Evolutionary conservation across 176 grass and related monocot genomes (phyloP).

Genomic region (Secale cereale): DNA sequence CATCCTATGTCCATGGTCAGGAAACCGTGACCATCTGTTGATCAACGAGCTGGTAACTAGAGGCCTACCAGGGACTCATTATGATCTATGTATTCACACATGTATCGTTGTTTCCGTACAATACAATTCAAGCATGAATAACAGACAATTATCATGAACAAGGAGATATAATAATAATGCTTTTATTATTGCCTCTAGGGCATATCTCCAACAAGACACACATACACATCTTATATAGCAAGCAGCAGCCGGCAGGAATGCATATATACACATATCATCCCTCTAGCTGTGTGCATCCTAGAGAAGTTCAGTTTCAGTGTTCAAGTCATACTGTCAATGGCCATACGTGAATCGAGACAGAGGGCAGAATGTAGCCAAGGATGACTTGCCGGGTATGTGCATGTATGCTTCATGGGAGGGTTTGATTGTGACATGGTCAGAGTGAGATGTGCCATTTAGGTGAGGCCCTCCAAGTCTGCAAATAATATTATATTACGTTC

Average conservation of each 20-base stretch:
- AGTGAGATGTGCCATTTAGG: not conserved
- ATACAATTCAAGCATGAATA: too few relatives aligned
- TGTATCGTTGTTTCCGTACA: too few relatives aligned
- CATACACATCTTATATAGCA: slow-evolving; percentile 8
- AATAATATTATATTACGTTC: not conserved
- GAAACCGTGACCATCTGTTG: too few relatives aligned
- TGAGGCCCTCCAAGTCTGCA: not conserved
- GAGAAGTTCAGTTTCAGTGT: slow-evolving; percentile 1
- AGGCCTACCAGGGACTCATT: too few relatives aligned
- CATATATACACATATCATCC: not conserved
- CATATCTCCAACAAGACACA: slow-evolving; percentile 16
- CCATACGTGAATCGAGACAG: slow-evolving; percentile 56
- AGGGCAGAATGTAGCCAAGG: slow-evolving; percentile 81
- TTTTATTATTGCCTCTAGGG: too few relatives aligned
- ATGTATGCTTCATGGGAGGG: not conserved
- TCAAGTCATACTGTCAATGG: slow-evolving; percentile 20
- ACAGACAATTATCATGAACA: too few relatives aligned
- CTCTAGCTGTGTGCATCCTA: not conserved
- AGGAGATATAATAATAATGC: too few relatives aligned
- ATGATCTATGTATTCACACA: too few relatives aligned
- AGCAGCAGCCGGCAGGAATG: not conserved
- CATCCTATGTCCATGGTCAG: too few relatives aligned
- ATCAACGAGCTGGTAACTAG: too few relatives aligned
- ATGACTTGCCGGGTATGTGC: slow-evolving; percentile 65
- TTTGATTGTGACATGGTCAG: not conserved